Evolutionary conservation across 164 flowering plant genomes (phyloP).

Genomic region (Piper betle): DNA sequence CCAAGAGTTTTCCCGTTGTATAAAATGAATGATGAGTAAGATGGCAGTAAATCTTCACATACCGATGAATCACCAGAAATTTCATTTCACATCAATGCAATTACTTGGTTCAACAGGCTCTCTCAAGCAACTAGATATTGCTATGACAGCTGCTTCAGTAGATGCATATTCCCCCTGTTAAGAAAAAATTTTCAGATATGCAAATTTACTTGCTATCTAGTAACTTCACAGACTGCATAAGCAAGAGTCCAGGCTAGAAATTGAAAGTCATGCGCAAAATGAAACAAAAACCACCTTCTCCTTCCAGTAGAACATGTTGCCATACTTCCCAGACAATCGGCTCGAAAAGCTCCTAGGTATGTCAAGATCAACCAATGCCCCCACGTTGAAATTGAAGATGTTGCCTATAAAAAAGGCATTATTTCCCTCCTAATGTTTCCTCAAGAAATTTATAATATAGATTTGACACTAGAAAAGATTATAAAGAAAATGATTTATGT

Average conservation of each 20-base stretch:
- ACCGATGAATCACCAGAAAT: not conserved
- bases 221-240: not conserved
- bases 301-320: constrained; percentile 95
- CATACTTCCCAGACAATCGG: constrained; percentile 86
- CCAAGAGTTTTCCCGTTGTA: no score
- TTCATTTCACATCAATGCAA: constrained; percentile 61
- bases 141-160: constrained; percentile 85
- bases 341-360: constrained; percentile 97
- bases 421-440: not conserved
- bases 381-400: constrained; percentile 87
- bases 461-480: not conserved
- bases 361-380: constrained; percentile 72
- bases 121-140: constrained; percentile 72
- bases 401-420: constrained; percentile 33
- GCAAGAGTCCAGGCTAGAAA: not conserved
- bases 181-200: not conserved
- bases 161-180: constrained; percentile 91
- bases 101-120: constrained; percentile 74
- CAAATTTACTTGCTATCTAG: not conserved
- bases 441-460: no score
- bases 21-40: no score
- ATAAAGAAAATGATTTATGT: no score
- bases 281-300: constrained; percentile 44
- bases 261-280: not conserved
- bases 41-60: no score